A percentile compares a stretch with the other conserved stretches of the same genome.
These are phyloP conservation scores for Colletotrichum caudatum DNA, from an alignment of 2,329 filamentous ascomycete genomes.

Conservation along the genomic window DNA sequence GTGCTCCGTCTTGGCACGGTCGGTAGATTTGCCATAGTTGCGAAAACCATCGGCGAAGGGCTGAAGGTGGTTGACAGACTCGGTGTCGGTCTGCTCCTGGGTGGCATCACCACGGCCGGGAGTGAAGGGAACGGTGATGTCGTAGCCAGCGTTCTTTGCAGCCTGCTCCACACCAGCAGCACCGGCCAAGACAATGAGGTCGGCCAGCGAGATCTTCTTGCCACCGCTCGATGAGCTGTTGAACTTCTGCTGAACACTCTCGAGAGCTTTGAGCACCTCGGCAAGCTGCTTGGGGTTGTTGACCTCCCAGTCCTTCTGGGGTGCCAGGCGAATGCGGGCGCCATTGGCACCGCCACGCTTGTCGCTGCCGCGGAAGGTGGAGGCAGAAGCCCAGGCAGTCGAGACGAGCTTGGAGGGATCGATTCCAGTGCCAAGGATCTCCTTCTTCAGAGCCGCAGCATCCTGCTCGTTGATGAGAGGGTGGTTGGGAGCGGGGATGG, in stretches of 20 bases:
- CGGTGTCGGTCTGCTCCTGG: constrained; percentile 77
- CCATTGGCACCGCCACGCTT: constrained; percentile 88
- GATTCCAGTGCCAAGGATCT: constrained; percentile 72
- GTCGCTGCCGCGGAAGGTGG: constrained; percentile 79
- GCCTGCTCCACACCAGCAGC: constrained; percentile 79
- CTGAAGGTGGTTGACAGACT: constrained; percentile 74
- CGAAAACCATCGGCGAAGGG: constrained; percentile 82
- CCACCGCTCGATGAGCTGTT: constrained; percentile 67
- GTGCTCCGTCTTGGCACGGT: constrained; percentile 74
- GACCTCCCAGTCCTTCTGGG: constrained; percentile 78
- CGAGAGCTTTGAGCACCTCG: constrained; percentile 71
- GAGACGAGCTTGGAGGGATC: constrained; percentile 71
- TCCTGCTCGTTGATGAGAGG: constrained; percentile 71
- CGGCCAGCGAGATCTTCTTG: constrained; percentile 81
- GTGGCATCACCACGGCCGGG: constrained; percentile 79
- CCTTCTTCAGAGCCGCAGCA: constrained; percentile 72
- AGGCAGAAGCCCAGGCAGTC: constrained; percentile 77
- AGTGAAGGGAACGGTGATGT: constrained; percentile 75
- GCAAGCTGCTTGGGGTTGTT: constrained; percentile 78
- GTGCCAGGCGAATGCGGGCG: constrained; percentile 78
- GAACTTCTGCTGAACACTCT: constrained; percentile 75
- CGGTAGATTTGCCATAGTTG: constrained; percentile 76
- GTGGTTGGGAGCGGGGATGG: constrained; percentile 70
- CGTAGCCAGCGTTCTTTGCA: constrained; percentile 59
- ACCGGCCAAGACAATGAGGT: constrained; percentile 81